Evolutionary conservation across 2,329 filamentous ascomycete species (phyloP), one percentile per base, ranked within the genome.

Genomic region (Hypocrella siamensis): DNA sequence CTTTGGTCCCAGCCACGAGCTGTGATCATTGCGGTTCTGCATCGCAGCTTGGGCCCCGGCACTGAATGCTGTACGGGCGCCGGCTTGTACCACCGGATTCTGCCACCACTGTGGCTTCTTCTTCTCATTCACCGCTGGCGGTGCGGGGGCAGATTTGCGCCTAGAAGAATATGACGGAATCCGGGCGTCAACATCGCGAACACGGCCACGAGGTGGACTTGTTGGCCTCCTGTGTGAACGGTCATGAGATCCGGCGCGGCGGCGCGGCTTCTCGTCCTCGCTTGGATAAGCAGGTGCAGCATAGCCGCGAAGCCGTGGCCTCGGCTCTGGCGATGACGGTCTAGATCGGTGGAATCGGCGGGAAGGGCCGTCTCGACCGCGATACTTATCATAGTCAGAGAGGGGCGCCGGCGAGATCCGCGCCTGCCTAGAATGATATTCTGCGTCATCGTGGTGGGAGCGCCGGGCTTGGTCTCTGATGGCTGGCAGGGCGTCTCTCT

Each of bases 41-140:
- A 64, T 59, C 7, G 60, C 60, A 3, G 63, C 61, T 30, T 65
- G 51, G 2, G 62, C 63, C 22, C 62, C 63, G 1, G 63, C 63
- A 21, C 58, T 54, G 2, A 67, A 45, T 3, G 63, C 63, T 2
- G 61, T 61, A 4, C 58, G 54, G 2, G 60, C 60, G 1, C 61
- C 60, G n/a, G 53, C 52, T 31, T 57, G 53, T 3, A 57, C 31
- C 22, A 52, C 19, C 2, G 54, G 53, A 25, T 57, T 56, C 36
- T 54, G 44, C 53, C 52, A 57, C 54, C 53, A 57, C 10, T 42
- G 34, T 7, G 31, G 38, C 31, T 39, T 39, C 17, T 50, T 10
- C 18, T 25, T 40, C n/a, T 48, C 46, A 9, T 28, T 18, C 1
- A 24, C 33, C 5, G 26, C 7, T 4, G 27, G 19, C 7, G 35